Evolutionary conservation across 352 stramenopile species (phyloP), one percentile per base, ranked within the genome.

Genomic region (Blastocystis sp.): DNA sequence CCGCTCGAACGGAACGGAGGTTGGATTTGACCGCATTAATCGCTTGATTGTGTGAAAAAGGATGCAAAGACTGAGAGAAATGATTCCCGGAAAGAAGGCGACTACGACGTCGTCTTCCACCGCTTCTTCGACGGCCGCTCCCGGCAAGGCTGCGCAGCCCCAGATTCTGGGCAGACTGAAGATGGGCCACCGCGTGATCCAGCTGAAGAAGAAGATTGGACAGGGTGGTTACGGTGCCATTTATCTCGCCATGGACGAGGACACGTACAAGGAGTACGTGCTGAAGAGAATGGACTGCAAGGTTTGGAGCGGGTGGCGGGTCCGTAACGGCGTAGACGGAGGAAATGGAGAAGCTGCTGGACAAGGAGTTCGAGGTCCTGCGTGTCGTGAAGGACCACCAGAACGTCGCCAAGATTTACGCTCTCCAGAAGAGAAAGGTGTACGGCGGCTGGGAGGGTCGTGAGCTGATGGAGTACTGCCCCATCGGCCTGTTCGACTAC

Each of bases 391-490:
- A 74, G 38, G 60, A 81, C 60, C 54, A 69, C 42, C 71, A n/a
- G 54, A 69, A 64, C 42, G 28, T 64, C 63, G 71, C 71, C n/a
- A 81, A 81, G 71, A 54, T 81, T 9, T 81, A 81, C 42, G 71
- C 54, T 66, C 71, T 81, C 14, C 71, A 81, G 60, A 81, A 81
- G 71, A 74, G 60, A 40, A 81, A 81, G 71, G 34, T 43, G 21
- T 74, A 40, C 34, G 71, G 71, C 42, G 71, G 76, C 63, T 89
- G 89, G 21, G 95, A 98, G 89, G 94, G 98, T 74, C 94, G 95
- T 71, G 97, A 98, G 87, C 90, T 98, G 77, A 97, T 98, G 94
- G 95, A 98, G 90, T 97, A 96, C 90, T 98, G 95, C 82, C 92
- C 95, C 24, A 92, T 93, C 6, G 95, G 95, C 89, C 89, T 98